Conservation (phyloP, 371 early-diverging fungal genomes). For the Syncephalastrum contaminatum region DNA sequence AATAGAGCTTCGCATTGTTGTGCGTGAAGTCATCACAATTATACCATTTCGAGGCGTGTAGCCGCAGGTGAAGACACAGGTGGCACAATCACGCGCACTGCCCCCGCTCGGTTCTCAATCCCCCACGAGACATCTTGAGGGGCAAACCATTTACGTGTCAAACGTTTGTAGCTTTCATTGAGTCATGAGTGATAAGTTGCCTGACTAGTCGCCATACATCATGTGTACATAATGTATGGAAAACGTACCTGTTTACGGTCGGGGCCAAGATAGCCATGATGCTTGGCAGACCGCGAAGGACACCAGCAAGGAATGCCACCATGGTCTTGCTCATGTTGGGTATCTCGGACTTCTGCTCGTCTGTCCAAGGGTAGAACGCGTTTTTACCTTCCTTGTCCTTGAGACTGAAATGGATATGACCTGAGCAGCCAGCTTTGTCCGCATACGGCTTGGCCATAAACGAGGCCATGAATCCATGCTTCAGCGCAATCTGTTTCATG, state of each 20-base stretch:
- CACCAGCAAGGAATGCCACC: conserved; percentile 74
- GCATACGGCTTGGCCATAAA: conserved; percentile 88
- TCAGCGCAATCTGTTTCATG: conserved; percentile 72
- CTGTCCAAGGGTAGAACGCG: conserved; percentile 45
- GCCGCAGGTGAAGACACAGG: conserved; percentile 64
- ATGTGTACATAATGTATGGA: background rate
- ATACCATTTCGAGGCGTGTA: conserved; percentile 72
- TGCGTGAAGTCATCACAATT: background rate
- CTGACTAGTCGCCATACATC: background rate
- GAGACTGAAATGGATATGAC: conserved; percentile 80
- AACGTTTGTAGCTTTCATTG: conserved; percentile 69
- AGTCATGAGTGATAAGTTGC: background rate
- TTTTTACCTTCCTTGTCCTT: conserved; percentile 51
- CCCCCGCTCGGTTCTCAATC: conserved; percentile 73
- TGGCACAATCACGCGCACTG: conserved; percentile 76
- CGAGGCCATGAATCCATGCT: conserved; percentile 70
- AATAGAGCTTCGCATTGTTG: background rate
- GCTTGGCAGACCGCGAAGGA: conserved; percentile 72
- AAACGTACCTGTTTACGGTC: conserved; percentile 67
- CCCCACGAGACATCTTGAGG: conserved; percentile 86
- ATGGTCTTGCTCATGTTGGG: conserved; percentile 56
- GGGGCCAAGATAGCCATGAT: conserved; percentile 79
- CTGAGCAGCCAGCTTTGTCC: conserved; percentile 79
- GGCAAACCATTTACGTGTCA: conserved; percentile 85
- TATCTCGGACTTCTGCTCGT: conserved; percentile 20